Evolutionary conservation across 108 stramenopile genomes (phyloP).

Genomic region (Fragilaria crotonensis): DNA sequence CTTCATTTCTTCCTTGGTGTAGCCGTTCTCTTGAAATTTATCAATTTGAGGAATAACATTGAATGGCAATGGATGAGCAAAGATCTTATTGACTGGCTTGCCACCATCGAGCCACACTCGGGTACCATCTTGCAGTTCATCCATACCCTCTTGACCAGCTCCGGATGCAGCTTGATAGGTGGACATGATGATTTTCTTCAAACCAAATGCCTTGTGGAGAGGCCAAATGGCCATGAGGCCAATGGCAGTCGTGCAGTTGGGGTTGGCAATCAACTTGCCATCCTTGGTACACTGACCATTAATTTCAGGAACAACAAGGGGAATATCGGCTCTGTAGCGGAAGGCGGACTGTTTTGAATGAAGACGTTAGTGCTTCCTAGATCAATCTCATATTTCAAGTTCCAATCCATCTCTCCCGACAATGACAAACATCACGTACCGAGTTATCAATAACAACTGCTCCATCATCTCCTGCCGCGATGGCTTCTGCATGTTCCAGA

Average conservation of each 20-base stretch:
- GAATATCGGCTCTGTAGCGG: slow-evolving; percentile 85
- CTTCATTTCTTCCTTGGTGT: slow-evolving; percentile 99
- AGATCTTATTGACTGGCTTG: slow-evolving; percentile 68
- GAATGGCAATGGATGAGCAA: slow-evolving; percentile 95
- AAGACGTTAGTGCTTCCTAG: no score
- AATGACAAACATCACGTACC: slow-evolving; percentile 25
- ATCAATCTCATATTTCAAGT: no score
- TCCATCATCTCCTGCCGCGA: slow-evolving; percentile 61
- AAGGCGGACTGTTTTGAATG: slow-evolving; percentile 93
- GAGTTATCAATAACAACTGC: slow-evolving; percentile 84
- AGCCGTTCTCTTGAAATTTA: slow-evolving; percentile 96
- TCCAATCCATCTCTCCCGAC: no score
- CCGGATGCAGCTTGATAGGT: slow-evolving; percentile 94
- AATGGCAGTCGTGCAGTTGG: slow-evolving; percentile 98
- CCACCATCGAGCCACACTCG: slow-evolving; percentile 58
- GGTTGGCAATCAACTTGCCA: slow-evolving; percentile 96
- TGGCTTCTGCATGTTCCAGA: slow-evolving; percentile 67
- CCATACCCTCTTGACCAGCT: slow-evolving; percentile 93
- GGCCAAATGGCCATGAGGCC: slow-evolving; percentile 96
- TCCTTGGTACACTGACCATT: slow-evolving; percentile 86
- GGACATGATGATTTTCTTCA: slow-evolving; percentile 88
- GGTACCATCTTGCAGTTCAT: slow-evolving; percentile 88
- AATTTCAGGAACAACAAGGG: slow-evolving; percentile 95
- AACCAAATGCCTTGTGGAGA: slow-evolving; percentile 84
- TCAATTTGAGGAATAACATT: slow-evolving; percentile 99